A percentile compares a stretch with the other conserved stretches of the same genome.
Conservation (phyloP, 83 land plant genomes). For the Picea abies region DNA sequence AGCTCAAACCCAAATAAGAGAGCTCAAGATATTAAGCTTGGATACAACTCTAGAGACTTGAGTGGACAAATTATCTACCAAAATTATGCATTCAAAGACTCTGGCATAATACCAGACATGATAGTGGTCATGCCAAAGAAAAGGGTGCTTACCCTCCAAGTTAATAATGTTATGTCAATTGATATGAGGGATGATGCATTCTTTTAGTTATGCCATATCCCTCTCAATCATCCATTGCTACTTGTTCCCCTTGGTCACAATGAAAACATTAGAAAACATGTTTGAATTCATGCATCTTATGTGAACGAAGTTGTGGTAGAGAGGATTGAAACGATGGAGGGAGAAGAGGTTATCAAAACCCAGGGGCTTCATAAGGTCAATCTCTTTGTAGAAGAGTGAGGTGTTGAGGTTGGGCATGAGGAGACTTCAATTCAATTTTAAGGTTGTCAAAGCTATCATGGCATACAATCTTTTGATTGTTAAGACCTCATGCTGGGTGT, state of each 20-base stretch:
- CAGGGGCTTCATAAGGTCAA: conserved; percentile 55
- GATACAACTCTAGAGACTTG: too few species aligned
- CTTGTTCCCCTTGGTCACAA: conserved; percentile 78
- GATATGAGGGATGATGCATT: not conserved
- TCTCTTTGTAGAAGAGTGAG: conserved; percentile 72
- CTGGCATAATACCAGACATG: too few species aligned
- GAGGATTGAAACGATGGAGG: conserved; percentile 61
- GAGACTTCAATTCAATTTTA: conserved; percentile 14
- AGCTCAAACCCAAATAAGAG: too few species aligned
- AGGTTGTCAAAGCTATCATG: conserved; percentile 51
- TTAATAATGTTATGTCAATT: too few species aligned
- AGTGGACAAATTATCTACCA: too few species aligned
- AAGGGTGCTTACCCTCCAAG: too few species aligned
- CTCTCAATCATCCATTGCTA: conserved; percentile 72
- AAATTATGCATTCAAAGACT: too few species aligned
- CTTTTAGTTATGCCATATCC: conserved; percentile 67
- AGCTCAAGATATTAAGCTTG: too few species aligned
- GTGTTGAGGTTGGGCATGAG: conserved; percentile 87
- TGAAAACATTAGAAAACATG: conserved; percentile 20
- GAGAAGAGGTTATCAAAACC: conserved; percentile 70
- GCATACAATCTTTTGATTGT: too few species aligned
- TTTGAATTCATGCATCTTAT: conserved; percentile 28
- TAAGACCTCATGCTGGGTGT: conserved; percentile 1
- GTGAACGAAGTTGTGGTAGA: conserved; percentile 64
- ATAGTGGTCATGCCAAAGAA: too few species aligned